phyloP scores from a whole-genome alignment of 1,284 basidiomycete species.

The Pterulicium gracile region DNA sequence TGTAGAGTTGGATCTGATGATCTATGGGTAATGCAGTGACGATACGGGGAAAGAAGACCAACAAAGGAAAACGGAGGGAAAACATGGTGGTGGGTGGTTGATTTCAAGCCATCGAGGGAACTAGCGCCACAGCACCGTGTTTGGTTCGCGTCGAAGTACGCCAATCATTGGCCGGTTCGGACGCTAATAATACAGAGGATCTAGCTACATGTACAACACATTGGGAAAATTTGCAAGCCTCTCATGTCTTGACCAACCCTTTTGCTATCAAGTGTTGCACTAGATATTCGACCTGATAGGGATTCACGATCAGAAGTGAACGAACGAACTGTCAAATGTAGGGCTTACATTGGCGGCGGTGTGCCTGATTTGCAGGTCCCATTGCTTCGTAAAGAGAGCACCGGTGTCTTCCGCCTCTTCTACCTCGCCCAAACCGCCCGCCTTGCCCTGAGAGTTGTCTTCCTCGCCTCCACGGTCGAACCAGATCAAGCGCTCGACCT shows the following conservation, averaged over 20 bases:
- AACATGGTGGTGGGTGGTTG: no score
- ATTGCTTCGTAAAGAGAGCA: conserved; percentile 79
- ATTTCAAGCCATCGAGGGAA: no score
- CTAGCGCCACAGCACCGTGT: no score
- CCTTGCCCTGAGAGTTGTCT: conserved; percentile 84
- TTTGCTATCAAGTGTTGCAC: conserved; percentile 69
- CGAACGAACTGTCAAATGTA: conserved; percentile 5
- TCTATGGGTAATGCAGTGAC: no score
- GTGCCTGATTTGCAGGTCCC: conserved; percentile 83
- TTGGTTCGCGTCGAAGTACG: no score
- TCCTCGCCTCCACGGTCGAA: conserved; percentile 78
- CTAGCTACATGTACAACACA: no score
- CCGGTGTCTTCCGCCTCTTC: conserved; percentile 82
- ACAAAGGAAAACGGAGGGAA: no score
- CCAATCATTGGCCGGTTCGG: no score
- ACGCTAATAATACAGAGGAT: no score
- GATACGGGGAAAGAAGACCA: no score
- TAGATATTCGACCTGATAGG: conserved; percentile 62
- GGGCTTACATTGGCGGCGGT: conserved; percentile 70
- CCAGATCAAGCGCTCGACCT: conserved; percentile 87
- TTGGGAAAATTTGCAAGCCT: no score
- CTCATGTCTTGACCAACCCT: conserved; percentile 38
- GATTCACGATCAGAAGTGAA: conserved; percentile 4
- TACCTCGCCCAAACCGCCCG: conserved; percentile 82
- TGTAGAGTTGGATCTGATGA: no score